Percentiles rank a stretch among this genome's conserved stretches.
phyloP scores from a whole-genome alignment of 2,329 filamentous ascomycete species.

The Penicillium sp. region DNA sequence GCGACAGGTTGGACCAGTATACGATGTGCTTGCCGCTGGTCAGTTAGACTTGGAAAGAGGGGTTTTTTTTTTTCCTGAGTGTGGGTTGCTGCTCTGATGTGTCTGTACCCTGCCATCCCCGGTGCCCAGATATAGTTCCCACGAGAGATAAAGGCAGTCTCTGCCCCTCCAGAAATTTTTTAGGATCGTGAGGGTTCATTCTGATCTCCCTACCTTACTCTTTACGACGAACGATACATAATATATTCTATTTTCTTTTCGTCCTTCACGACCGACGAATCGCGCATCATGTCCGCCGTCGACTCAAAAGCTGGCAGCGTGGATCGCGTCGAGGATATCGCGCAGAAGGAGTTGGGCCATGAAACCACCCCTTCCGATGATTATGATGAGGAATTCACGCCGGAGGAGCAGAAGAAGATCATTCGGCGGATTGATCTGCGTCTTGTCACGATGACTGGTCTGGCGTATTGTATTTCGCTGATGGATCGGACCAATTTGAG shows the following conservation, averaged over 20 bases:
- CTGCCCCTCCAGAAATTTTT: not conserved
- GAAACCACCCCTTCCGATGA: not conserved
- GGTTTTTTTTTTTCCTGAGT: not conserved
- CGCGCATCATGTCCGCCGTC: conserved; percentile 10
- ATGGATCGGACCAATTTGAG: conserved; percentile 77
- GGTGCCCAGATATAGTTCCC: not conserved
- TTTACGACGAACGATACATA: not conserved
- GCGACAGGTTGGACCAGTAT: no score
- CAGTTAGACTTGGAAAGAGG: not conserved
- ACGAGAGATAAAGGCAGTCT: not conserved
- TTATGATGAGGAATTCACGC: conserved; percentile 22
- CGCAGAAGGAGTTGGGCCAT: not conserved
- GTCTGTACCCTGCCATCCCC: not conserved
- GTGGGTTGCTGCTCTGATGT: not conserved
- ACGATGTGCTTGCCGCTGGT: not conserved
- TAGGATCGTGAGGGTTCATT: not conserved
- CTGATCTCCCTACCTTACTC: not conserved
- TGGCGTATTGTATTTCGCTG: conserved; percentile 72
- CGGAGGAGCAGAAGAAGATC: conserved; percentile 65
- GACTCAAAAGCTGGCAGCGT: conserved; percentile 17
- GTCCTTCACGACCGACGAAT: not conserved
- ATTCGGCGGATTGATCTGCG: conserved; percentile 69
- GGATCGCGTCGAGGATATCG: conserved; percentile 22
- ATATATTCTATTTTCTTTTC: no score
- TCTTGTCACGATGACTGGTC: conserved; percentile 62